Conservation (phyloP, 2,329 filamentous ascomycete genomes). For the Sclerotinia minor region DNA sequence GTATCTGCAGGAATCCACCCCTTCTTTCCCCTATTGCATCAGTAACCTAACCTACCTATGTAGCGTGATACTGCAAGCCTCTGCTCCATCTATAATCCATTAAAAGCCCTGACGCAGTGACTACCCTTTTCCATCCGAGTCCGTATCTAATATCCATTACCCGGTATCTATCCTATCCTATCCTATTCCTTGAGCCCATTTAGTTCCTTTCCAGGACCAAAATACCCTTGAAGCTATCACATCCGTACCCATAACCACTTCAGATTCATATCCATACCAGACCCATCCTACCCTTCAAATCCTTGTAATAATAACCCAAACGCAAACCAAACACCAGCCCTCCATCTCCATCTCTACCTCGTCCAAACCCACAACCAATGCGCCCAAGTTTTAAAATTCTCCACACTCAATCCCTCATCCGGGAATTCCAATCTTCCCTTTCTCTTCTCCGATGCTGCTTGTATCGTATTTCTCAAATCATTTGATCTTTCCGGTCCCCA, state of each 20-base stretch:
- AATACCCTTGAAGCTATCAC: not conserved
- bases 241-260: too few species aligned
- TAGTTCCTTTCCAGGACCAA: not conserved
- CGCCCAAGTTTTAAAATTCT: slow-evolving; percentile 38
- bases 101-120: not conserved
- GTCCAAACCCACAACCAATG: slow-evolving; percentile 44
- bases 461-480: slow-evolving; percentile 43
- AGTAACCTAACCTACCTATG: too few species aligned
- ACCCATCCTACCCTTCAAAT: not conserved
- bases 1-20: not conserved
- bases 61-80: not conserved
- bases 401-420: slow-evolving; percentile 39
- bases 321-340: not conserved
- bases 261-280: not conserved
- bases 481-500: slow-evolving; percentile 43
- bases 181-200: not conserved
- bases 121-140: not conserved
- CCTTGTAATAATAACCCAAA: too few species aligned
- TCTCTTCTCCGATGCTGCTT: slow-evolving; percentile 39
- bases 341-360: slow-evolving; percentile 32
- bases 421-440: slow-evolving; percentile 43
- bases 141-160: not conserved
- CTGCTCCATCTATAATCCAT: not conserved
- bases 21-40: too few species aligned
- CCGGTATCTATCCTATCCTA: too few species aligned